Evolutionary conservation across 2,329 filamentous ascomycete species (phyloP), one percentile per base, ranked within the genome.

Genomic region (Conoideocrella luteorostrata): DNA sequence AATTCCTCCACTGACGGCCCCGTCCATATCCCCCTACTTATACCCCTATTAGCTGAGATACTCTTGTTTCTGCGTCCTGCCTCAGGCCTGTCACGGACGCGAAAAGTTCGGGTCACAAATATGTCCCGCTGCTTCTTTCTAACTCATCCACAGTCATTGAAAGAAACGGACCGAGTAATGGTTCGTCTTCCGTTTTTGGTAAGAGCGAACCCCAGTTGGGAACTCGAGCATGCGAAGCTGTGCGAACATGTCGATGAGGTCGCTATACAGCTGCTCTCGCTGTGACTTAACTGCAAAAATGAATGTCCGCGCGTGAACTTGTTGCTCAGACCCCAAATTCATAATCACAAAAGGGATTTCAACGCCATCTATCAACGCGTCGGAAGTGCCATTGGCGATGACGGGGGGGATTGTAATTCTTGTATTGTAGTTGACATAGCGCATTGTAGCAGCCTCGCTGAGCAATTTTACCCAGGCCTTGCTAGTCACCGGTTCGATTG

Each of bases 161-260:
- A 15, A 50, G 44, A 26, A 47, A 50, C 23, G 47, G 42, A 21
- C 55, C 52, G 5, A 55, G 4, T 42, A 53, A 35, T 37, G 51
- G 50, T 9, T 45, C 15, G 4, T 29, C 22, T n/a, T 43, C n/a
- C 23, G 32, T 13, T 13, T 53, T 47, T n/a, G 50, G 51, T 47
- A 54, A 50, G 7, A 60, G 36, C 9, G 54, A 59, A 23, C 58
- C 57, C 47, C 49, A 2, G 18, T 28, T n/a, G 49, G 39, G 39
- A 60, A 59, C 37, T 51, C 49, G 3, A 54, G 51, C 21, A 39
- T 28, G 17, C 52, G 43, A 18, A 59, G 48, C 39, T 61, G 44
- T 4, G 50, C 47, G 9, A 59, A 41, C 22, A 57, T 50, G 39
- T 55, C 53, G 20, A 58, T 50, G 9, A 58, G 43, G 33, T 55